Conservation (phyloP, 2,329 filamentous ascomycete genomes). For the Neurospora sp. region DNA sequence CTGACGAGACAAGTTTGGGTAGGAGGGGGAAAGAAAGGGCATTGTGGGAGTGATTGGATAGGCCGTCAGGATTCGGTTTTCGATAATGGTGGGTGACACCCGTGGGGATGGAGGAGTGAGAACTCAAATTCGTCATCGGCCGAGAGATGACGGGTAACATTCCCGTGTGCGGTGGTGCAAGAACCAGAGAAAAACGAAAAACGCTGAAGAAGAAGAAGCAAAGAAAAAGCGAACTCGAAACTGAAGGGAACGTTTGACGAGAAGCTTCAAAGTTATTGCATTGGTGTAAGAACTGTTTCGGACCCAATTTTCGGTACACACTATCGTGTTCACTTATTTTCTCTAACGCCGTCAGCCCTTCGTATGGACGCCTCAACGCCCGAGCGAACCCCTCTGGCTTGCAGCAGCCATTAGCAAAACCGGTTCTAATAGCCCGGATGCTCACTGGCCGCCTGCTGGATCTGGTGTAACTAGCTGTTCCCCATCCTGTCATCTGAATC, state of each 20-base stretch:
- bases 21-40: background rate
- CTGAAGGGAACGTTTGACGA: background rate
- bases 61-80: background rate
- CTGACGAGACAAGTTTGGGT: background rate
- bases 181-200: background rate
- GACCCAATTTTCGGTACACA: background rate
- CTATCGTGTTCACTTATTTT: background rate
- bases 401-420: conserved; percentile 1
- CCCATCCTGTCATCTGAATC: background rate
- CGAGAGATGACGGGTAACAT: background rate
- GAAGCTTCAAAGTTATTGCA: background rate
- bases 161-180: background rate
- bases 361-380: background rate
- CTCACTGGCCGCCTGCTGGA: conserved; percentile 3
- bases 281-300: background rate
- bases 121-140: background rate
- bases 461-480: conserved; percentile 7
- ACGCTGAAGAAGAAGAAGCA: background rate
- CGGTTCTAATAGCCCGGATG: background rate
- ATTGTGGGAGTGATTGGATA: background rate
- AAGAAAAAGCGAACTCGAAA: background rate
- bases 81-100: background rate
- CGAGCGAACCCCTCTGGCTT: background rate
- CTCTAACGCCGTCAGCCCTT: background rate
- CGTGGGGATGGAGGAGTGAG: background rate